Evolutionary conservation across 2,329 filamentous ascomycete species (phyloP).

Genomic region (Proliferodiscus dingleyae): DNA sequence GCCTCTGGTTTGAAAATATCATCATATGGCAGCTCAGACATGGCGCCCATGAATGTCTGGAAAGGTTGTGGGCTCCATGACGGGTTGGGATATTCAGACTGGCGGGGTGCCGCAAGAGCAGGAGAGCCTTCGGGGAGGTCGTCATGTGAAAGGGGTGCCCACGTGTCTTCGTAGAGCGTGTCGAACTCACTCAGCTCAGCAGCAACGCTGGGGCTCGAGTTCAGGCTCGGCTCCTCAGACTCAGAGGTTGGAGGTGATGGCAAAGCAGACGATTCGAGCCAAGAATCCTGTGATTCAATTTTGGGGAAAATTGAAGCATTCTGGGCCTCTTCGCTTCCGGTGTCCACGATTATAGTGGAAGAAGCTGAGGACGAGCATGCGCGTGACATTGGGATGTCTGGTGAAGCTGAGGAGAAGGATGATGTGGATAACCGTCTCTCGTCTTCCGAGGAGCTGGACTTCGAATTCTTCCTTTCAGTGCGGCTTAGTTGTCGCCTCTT

Average conservation of each 20-base stretch:
- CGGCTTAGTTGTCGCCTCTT: conserved; percentile 22
- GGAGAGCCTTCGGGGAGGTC: background rate
- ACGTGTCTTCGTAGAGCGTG: conserved; percentile 28
- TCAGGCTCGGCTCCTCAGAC: conserved; percentile 6
- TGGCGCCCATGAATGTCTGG: conserved; percentile 31
- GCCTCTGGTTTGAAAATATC: conserved; percentile 30
- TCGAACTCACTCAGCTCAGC: conserved; percentile 24
- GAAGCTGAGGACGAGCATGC: conserved; percentile 16
- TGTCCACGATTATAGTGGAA: conserved; percentile 24
- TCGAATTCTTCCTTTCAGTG: conserved; percentile 16
- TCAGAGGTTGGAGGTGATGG: conserved; percentile 27
- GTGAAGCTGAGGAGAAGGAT: conserved; percentile 9
- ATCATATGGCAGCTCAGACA: conserved; percentile 28
- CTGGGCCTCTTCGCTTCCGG: background rate
- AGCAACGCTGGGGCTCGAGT: conserved; percentile 11
- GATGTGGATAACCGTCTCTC: conserved; percentile 6
- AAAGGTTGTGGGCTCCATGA: conserved; percentile 28
- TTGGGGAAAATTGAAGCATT: background rate
- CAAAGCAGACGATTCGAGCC: conserved; percentile 19
- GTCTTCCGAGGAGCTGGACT: conserved; percentile 2
- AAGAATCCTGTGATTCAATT: conserved; percentile 14
- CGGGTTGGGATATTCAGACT: conserved; percentile 24
- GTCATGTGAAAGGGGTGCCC: conserved; percentile 19
- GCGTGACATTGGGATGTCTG: conserved; percentile 20
- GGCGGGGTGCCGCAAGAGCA: background rate